Base-by-base conservation (phyloP, 192 early-diverging fungal species). In the Coemansia sp. region DNA sequence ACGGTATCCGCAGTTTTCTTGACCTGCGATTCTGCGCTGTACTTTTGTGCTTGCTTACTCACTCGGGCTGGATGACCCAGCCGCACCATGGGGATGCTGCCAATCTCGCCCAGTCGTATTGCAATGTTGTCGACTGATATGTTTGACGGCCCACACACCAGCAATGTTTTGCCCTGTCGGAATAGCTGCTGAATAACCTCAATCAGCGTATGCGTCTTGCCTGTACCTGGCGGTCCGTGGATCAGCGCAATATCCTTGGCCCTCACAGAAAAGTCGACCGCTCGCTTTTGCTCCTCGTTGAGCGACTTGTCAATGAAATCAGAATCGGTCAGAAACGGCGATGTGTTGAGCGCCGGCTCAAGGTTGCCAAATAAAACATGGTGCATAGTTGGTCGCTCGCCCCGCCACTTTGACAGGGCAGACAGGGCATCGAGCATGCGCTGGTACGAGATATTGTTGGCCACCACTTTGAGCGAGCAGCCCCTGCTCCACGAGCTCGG, bases 91-190 rank as follows among this genome's bases (percentile, higher is more conserved):
- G 82, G 78, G 22, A 94, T 53, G 1, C 80, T 70, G 63, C 83
- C 77, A 19, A 59, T n/a, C 32, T 60, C 58, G 4, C 85, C 83
- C 7, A 97, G 79, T n/a, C 95, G 82, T 58, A 92, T 91, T 1
- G 89, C 93, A 32, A 95, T 63, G 61, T 94, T 97, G 64, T 95
- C 93, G 76, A 87, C 93, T 47, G 91, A 87, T 32, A 93, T 89
- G 60, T 97, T 97, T 19, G 88, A 90, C 1, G 93, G 93, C 0
- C 89, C 95, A 65, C 95, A 97, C 1, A 95, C 93, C 5, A 97
- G 71, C 5, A 97, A 80, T 0, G 85, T 73, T 29, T 88, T 76
- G 19, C 85, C 83, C 3, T 74, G 67, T 2, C 69, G 71, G 5
- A 66, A 69, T 2, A 97, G 77, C 66, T 92, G 93, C 22, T 90